These are phyloP conservation scores for Exophiala lecanii-corni DNA, from an alignment of 2,329 filamentous ascomycete species.

Conservation along the genomic window DNA sequence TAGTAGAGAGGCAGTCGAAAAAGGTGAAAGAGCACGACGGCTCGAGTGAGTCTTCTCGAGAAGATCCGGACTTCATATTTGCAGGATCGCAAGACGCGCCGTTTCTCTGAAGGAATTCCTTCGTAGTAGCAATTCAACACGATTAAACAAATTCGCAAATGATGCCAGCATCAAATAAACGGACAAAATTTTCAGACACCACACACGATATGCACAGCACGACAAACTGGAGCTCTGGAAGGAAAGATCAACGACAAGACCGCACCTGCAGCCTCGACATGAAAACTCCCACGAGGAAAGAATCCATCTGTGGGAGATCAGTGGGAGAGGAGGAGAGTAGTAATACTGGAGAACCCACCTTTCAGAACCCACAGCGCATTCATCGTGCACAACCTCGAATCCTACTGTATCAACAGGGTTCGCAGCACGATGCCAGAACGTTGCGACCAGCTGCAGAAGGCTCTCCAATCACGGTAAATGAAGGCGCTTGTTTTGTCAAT, in stretches of 20 bases:
- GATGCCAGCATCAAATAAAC: slow-evolving; percentile 19
- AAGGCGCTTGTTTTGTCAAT: slow-evolving; percentile 15
- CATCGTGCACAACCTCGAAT: too few species aligned
- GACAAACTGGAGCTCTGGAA: slow-evolving; percentile 3
- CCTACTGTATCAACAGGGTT: too few species aligned
- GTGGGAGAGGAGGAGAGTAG: background rate
- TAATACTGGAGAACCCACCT: background rate
- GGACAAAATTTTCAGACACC: too few species aligned
- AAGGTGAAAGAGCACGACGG: slow-evolving; percentile 15
- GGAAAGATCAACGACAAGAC: slow-evolving; percentile 6
- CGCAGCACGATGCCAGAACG: too few species aligned
- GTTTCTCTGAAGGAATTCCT: slow-evolving; percentile 5
- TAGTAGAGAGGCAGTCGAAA: slow-evolving; percentile 16
- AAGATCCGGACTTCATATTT: slow-evolving; percentile 11
- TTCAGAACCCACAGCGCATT: background rate
- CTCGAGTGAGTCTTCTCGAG: slow-evolving; percentile 17
- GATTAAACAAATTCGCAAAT: background rate
- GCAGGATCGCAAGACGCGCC: background rate
- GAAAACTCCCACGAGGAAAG: background rate
- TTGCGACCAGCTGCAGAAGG: too few species aligned
- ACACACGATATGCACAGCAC: too few species aligned
- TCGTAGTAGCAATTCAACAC: slow-evolving; percentile 9
- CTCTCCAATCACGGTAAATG: too few species aligned
- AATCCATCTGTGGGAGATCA: background rate
- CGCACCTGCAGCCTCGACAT: slow-evolving; percentile 14